Base-by-base conservation (phyloP, 306 rosid genomes). In the Canavalia ensiformis region DNA sequence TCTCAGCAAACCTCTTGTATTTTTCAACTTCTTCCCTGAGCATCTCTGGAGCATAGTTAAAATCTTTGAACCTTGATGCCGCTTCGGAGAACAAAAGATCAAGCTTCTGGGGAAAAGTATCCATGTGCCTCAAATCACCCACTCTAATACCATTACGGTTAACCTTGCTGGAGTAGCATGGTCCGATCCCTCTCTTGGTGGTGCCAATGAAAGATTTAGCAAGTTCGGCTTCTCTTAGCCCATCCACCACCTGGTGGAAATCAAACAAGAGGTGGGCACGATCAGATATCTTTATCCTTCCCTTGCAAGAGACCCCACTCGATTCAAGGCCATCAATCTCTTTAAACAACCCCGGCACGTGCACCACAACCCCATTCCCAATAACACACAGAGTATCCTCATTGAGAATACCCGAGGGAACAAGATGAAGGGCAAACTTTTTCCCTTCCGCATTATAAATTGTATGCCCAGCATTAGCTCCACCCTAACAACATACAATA, bases 141-240 rank as follows among this genome's bases (percentile, higher is more conserved):
- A 95, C 98, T 90, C 99, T 84, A 85, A 95, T 86, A 56, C 99
- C 99, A 84, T 93, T 93, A 7, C 98, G 89, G 75, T 68, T 91
- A 35, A 84, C 98, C 91, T 95, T 95, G 90, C 88, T 95, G 8
- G 99, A 85, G 82, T 95, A 95, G 87, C 96, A 90, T 31, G 98
- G 99, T 34, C 99, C 98, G 86, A 95, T 95, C 35, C 99, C 99
- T 90, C 98, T 90, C 92, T 85, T 95, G 76, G 99, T 95, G 42
- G 99, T 95, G 79, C 99, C 99, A 59, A 95, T 93, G 83, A 95
- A 89, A 76, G 99, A 95, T 76, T 95, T 92, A 31, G 94, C 94
- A 63, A 95, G 94, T 84, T 93, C 99, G 1, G 91, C 80, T 80
- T 95, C 99, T 83, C 97, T 87, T n/a, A 93, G 89, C 65, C 99